Evolutionary conservation across 202 grass and related monocot genomes (phyloP), one percentile per base, ranked within the genome.

Genomic region (Schoenoplectus triqueter): DNA sequence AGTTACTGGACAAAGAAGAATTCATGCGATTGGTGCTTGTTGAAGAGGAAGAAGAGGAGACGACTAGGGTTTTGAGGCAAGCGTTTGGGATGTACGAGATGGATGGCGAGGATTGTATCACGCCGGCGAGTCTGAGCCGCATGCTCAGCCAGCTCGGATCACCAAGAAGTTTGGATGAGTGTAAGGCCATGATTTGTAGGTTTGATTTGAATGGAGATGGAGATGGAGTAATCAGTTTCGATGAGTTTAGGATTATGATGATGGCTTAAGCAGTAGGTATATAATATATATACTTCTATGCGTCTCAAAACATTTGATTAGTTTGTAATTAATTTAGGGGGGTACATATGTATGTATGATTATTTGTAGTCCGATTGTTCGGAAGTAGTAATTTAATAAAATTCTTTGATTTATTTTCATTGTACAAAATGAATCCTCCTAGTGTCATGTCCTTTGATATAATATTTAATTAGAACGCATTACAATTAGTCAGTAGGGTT

Each of bases 161-260:
- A 4, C 64, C 73, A 2, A 46, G 14, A 18, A 10, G 73, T 45
- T 57, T 86, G 39, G 81, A 48, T 18, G 87, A 91, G 74, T 91
- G 89, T 73, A 88, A 52, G 73, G 73, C 71, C 69, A 86, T 91
- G 92, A 94, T 93, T 21, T 80, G 88, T 88, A 85, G 91, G 84
- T 93, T 93, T 65, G 91, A 93, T 72, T 79, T 93, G 67, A 61
- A 93, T 63, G 86, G 91, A 66, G 91, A 93, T 63, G 86, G 91
- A 66, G 91, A 93, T 78, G 91, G 91, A 54, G 91, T 90, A 0
- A 63, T 93, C n/a, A 85, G 81, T 14, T 87, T 87, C 60, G 86
- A 87, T 41, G 86, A 87, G 31, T 87, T 87, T 48, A 87, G 80
- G 48, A 47, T 90, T 74, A 93, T 87, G 85, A 83, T 87, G 89